Base-by-base conservation (phyloP, 768 basidiomycete genomes). In the Polyporus arcularius region DNA sequence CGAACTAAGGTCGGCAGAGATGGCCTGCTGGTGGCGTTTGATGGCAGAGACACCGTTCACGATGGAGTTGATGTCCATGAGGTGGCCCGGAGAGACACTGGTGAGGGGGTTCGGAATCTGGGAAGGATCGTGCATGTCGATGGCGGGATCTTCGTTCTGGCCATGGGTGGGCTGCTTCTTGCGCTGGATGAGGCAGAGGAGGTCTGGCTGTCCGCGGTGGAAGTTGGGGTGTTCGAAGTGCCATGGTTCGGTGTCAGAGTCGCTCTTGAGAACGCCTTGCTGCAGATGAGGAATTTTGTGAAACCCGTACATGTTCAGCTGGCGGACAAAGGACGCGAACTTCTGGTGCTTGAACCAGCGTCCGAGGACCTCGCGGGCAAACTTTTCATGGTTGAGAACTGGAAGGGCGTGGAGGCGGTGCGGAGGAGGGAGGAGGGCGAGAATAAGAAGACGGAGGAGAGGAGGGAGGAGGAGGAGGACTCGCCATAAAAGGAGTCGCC, bases 331-430 rank as follows among this genome's bases (percentile, higher is more conserved):
- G 38, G 89, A 91, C 58, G 85, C 84, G 75, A 97, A 98, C 73
- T 96, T 97, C 62, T 90, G 87, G 76, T 98, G 97, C 73, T 99
- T 99, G 86, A 98, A 99, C 87, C 90, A 98, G 45, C 87, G 84
- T 3, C 93, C 93, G 7, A 98, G 85, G 35, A 97, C 85, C 73
- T 96, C 90, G 41, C 86, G 85, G 2, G 93, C 90, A 71, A 98
- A 92, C 31, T 87, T 87, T 72, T 96, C 94, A 67, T 92, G 90
- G 73, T 96, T 92, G 40, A 93, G 85, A 31, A 98, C 96, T 97
- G 68, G 5, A 39, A 7, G 9, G 14, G 26, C 18, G 26, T 14
- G 41, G 61, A 43, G 40, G 45, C 18, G 21, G 45, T 8, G 35
- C 6, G 52, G 26, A 4, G 4, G 15, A 28, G 26, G 46, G 8